Conservation (phyloP, 164 flowering plant genomes). For the Magnolia officinalis region DNA sequence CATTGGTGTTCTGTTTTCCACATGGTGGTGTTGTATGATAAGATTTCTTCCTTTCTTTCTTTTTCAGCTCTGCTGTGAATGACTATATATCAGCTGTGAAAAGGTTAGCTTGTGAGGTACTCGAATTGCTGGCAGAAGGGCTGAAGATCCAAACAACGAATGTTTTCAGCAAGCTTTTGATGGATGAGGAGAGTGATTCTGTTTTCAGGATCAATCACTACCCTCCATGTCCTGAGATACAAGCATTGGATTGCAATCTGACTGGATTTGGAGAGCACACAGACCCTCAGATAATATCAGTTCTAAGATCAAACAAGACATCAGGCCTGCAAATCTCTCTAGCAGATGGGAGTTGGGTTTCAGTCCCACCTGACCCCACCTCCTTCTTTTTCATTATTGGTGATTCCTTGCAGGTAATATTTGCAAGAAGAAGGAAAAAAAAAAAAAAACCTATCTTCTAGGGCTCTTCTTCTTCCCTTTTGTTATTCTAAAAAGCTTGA, state of each 20-base stretch:
- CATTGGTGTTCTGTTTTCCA: constrained; percentile 1
- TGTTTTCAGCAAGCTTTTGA: constrained; percentile 49
- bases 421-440: background rate
- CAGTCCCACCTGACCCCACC: constrained; percentile 77
- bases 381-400: constrained; percentile 87
- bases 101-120: constrained; percentile 42
- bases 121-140: constrained; percentile 69
- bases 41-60: background rate
- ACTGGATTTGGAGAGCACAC: constrained; percentile 96
- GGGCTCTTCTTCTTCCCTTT: too few species aligned
- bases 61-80: constrained; percentile 38
- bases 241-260: constrained; percentile 38
- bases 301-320: constrained; percentile 72
- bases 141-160: constrained; percentile 43
- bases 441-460: background rate
- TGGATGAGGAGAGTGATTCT: constrained; percentile 69
- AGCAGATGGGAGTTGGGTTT: constrained; percentile 76
- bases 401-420: constrained; percentile 78
- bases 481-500: too few species aligned
- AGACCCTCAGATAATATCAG: constrained; percentile 89
- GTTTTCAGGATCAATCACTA: constrained; percentile 80
- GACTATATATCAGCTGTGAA: constrained; percentile 49
- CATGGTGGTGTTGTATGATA: background rate
- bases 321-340: constrained; percentile 75
- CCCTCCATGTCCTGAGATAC: constrained; percentile 67